Percentiles rank a stretch among this genome's conserved stretches.
Conservation (phyloP, 495 filamentous ascomycete species). For the Sordaria brevicollis region DNA sequence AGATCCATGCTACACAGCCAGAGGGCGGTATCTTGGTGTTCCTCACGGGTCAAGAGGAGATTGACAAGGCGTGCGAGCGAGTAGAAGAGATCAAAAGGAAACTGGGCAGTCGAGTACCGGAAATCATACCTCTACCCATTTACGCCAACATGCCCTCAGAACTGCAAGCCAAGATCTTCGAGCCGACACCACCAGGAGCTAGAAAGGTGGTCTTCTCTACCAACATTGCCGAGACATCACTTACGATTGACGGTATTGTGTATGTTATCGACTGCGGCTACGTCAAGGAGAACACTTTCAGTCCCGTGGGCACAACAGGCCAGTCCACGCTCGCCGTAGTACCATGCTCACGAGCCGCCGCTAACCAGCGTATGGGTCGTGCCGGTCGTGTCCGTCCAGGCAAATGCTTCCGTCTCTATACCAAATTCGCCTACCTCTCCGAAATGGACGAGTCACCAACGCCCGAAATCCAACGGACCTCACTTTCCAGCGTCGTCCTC, state of each 20-base stretch:
- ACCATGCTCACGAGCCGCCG: conserved; percentile 86
- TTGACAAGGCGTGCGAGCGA: conserved; percentile 73
- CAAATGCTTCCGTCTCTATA: conserved; percentile 92
- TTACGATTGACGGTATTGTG: conserved; percentile 85
- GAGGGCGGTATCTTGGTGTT: conserved; percentile 87
- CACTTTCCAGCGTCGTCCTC: conserved; percentile 74
- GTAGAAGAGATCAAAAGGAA: conserved; percentile 72
- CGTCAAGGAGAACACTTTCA: conserved; percentile 93
- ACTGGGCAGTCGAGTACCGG: conserved; percentile 70
- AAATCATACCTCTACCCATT: conserved; percentile 79
- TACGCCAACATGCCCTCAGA: conserved; percentile 85
- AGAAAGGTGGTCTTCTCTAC: conserved; percentile 83
- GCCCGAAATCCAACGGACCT: conserved; percentile 89
- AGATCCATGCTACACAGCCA: conserved; percentile 85
- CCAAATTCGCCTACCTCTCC: conserved; percentile 88
- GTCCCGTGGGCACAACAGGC: conserved; percentile 61
- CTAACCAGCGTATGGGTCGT: conserved; percentile 85
- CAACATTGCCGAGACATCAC: conserved; percentile 81
- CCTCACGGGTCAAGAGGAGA: conserved; percentile 84
- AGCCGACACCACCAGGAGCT: conserved; percentile 69
- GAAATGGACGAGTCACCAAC: conserved; percentile 89
- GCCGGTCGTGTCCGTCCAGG: conserved; percentile 89
- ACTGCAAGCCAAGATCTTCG: conserved; percentile 79
- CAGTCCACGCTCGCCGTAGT: conserved; percentile 90
- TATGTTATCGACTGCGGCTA: conserved; percentile 90